phyloP scores from a whole-genome alignment of 345 rosid genomes.

The Eucalyptus sideroxylon region DNA sequence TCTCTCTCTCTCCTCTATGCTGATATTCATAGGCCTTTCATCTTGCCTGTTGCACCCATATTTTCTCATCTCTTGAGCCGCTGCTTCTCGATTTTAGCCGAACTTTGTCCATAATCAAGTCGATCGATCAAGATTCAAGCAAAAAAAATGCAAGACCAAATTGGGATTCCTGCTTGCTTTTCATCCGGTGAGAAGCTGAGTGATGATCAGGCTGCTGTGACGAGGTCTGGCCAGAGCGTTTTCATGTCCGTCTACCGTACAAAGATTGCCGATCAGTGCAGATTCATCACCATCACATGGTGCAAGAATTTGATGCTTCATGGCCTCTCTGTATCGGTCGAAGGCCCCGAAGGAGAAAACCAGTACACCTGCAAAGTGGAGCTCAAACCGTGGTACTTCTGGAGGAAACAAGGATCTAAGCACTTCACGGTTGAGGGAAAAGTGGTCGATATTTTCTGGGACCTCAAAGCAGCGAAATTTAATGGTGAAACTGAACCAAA shows the following conservation, averaged over 20 bases:
- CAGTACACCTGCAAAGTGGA: slow-evolving; percentile 52
- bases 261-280: slow-evolving; percentile 45
- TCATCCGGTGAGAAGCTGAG: slow-evolving; percentile 30
- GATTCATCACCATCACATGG: slow-evolving; percentile 53
- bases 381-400: slow-evolving; percentile 69
- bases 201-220: slow-evolving; percentile 35
- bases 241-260: slow-evolving; percentile 51
- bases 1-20: background rate
- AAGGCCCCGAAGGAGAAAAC: slow-evolving; percentile 27
- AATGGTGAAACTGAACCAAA: slow-evolving; percentile 57
- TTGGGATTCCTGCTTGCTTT: slow-evolving; percentile 58
- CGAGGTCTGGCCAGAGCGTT: slow-evolving; percentile 60
- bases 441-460: slow-evolving; percentile 53
- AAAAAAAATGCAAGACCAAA: slow-evolving; percentile 31
- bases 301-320: slow-evolving; percentile 54
- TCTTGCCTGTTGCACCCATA: background rate
- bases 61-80: background rate
- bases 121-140: background rate
- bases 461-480: slow-evolving; percentile 53
- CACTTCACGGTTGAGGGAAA: slow-evolving; percentile 33
- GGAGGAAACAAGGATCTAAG: slow-evolving; percentile 71
- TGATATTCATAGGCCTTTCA: background rate
- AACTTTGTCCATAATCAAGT: background rate
- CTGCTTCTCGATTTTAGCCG: background rate
- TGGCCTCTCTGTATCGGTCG: slow-evolving; percentile 44